Evolutionary conservation across 352 stramenopile genomes (phyloP).

Genomic region (Phytophthora megakarya): DNA sequence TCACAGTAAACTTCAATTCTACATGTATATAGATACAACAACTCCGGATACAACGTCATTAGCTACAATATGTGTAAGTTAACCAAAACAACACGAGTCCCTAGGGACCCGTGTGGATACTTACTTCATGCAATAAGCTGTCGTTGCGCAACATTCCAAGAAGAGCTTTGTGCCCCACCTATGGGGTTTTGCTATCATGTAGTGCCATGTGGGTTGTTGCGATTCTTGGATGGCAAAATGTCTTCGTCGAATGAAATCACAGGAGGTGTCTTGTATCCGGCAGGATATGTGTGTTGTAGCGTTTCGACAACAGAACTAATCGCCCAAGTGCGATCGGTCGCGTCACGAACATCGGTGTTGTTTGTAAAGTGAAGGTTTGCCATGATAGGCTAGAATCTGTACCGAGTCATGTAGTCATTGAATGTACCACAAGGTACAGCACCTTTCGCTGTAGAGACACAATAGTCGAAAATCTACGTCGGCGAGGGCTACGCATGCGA

Average conservation of each 20-base stretch:
- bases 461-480: slow-evolving; percentile 1
- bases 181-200: slow-evolving; percentile 14
- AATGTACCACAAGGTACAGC: slow-evolving; percentile 15
- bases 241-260: slow-evolving; percentile 12
- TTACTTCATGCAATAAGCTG: slow-evolving; percentile 17
- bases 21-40: slow-evolving; percentile 6
- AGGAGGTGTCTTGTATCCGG: slow-evolving; percentile 2
- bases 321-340: slow-evolving; percentile 6
- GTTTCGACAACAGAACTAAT: background rate
- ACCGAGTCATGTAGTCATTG: slow-evolving; percentile 5
- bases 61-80: slow-evolving; percentile 23
- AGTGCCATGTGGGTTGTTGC: slow-evolving; percentile 21
- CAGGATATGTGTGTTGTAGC: background rate
- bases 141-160: slow-evolving; percentile 13
- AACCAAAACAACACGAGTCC: slow-evolving; percentile 4
- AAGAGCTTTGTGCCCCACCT: slow-evolving; percentile 25
- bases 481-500: slow-evolving; percentile 9
- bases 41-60: background rate
- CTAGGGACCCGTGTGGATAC: background rate
- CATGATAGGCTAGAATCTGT: slow-evolving; percentile 20
- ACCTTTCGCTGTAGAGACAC: background rate
- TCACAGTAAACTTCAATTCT: slow-evolving; percentile 19
- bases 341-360: background rate
- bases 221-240: background rate
- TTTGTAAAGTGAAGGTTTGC: slow-evolving; percentile 19